These are phyloP conservation scores for Hypericum perforatum DNA, from an alignment of 345 rosid genomes.

Conservation along the genomic window DNA sequence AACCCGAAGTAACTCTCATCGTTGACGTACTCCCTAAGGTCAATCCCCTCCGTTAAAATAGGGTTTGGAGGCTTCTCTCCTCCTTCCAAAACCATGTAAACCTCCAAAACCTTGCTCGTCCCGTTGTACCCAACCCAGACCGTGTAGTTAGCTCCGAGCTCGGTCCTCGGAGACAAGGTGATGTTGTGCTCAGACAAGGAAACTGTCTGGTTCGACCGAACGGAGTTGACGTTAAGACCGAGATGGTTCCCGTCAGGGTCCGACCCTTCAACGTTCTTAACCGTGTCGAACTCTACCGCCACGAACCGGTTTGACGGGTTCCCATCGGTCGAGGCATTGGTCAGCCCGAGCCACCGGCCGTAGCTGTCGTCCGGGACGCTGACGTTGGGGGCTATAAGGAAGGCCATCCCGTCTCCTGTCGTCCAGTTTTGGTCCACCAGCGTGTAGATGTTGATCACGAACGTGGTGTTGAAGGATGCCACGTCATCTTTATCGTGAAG, in stretches of 20 bases:
- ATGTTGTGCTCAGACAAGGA: conserved; percentile 9
- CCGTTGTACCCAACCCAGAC: conserved; percentile 39
- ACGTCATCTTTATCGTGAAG: background rate
- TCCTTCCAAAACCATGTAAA: conserved; percentile 22
- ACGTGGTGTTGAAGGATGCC: conserved; percentile 29
- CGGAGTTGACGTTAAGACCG: no score
- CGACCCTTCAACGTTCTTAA: no score
- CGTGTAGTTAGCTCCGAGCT: conserved; percentile 2
- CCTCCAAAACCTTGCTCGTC: conserved; percentile 12
- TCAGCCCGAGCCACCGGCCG: conserved; percentile 33
- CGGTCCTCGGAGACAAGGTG: conserved; percentile 9
- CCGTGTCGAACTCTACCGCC: no score
- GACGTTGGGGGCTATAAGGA: conserved; percentile 25
- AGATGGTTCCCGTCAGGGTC: no score
- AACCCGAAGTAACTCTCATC: conserved; percentile 38
- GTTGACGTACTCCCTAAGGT: conserved; percentile 19
- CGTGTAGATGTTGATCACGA: conserved; percentile 23
- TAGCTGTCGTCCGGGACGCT: conserved; percentile 17
- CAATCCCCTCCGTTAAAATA: conserved; percentile 18
- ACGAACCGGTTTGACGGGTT: conserved; percentile 13
- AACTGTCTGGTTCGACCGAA: no score
- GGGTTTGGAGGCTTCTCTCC: conserved; percentile 6
- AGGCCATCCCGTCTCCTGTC: conserved; percentile 29
- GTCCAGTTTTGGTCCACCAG: background rate
- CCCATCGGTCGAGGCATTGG: conserved; percentile 19